phyloP scores from a whole-genome alignment of 2,329 filamentous ascomycete species.

The Bimuria novae-zelandiae region DNA sequence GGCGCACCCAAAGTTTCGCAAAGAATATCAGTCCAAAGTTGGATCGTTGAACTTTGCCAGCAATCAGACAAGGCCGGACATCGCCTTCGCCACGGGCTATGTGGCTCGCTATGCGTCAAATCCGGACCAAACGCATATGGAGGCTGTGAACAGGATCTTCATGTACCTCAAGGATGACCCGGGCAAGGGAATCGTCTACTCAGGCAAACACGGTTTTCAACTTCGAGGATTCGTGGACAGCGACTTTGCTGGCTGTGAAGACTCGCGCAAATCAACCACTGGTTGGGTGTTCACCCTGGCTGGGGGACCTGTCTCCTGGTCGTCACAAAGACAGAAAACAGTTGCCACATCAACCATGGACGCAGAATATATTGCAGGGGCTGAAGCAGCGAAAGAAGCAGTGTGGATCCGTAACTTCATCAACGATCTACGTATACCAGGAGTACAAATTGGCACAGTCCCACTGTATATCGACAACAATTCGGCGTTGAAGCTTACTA shows the following conservation, averaged over 20 bases:
- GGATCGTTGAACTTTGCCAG: slow-evolving; percentile 1
- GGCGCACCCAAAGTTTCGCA: not conserved
- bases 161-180: slow-evolving; percentile 1
- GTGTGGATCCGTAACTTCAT: slow-evolving; percentile 5
- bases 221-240: slow-evolving; percentile 10
- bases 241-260: slow-evolving; percentile 10
- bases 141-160: slow-evolving; percentile 4
- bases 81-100: not conserved
- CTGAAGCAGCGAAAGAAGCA: slow-evolving; percentile 7
- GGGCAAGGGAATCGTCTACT: slow-evolving; percentile 3
- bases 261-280: slow-evolving; percentile 2
- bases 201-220: not conserved
- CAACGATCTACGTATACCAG: not conserved
- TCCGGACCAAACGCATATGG: not conserved
- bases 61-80: not conserved
- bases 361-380: slow-evolving; percentile 1
- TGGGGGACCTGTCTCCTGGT: slow-evolving; percentile 18
- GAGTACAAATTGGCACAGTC: not conserved
- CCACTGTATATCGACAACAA: not conserved
- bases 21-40: not conserved
- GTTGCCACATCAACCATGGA: slow-evolving; percentile 5
- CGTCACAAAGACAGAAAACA: slow-evolving; percentile 17
- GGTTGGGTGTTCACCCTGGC: not conserved
- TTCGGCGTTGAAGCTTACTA: slow-evolving; percentile 4
- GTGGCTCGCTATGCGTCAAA: not conserved